Evolutionary conservation across 371 early-diverging fungal genomes (phyloP).

Genomic region (Haplosporangium sp.): DNA sequence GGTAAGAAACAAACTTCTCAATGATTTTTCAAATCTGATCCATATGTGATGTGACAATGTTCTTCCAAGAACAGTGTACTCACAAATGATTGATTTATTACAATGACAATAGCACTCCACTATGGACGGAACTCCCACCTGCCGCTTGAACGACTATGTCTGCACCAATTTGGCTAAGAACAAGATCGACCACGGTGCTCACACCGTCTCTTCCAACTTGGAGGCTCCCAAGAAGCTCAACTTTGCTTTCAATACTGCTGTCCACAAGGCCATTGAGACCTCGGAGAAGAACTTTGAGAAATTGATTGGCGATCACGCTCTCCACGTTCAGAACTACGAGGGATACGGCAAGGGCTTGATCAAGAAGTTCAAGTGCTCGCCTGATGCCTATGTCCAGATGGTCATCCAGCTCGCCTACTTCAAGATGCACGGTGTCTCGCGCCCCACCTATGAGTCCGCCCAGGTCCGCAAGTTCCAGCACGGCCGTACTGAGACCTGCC

Average conservation of each 20-base stretch:
- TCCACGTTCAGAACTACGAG: slow-evolving; percentile 82
- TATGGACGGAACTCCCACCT: slow-evolving; percentile 96
- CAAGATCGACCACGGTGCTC: slow-evolving; percentile 72
- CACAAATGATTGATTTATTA: not conserved
- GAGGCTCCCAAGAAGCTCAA: slow-evolving; percentile 73
- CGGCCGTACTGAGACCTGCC: slow-evolving; percentile 96
- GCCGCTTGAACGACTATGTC: slow-evolving; percentile 74
- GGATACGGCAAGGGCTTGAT: slow-evolving; percentile 93
- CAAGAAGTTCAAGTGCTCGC: slow-evolving; percentile 87
- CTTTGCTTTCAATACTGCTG: slow-evolving; percentile 71
- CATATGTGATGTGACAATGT: no score
- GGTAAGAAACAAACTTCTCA: slow-evolving; percentile 30
- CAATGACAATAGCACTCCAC: slow-evolving; percentile 76
- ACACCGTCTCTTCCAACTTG: slow-evolving; percentile 62
- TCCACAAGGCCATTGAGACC: slow-evolving; percentile 65
- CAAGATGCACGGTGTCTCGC: slow-evolving; percentile 82
- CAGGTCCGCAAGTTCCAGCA: slow-evolving; percentile 91
- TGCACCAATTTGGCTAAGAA: slow-evolving; percentile 61
- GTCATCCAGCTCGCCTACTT: slow-evolving; percentile 95
- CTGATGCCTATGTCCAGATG: slow-evolving; percentile 97
- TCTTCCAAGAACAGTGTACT: not conserved
- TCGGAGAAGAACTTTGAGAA: slow-evolving; percentile 79
- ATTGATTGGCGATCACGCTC: slow-evolving; percentile 80
- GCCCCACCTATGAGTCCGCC: slow-evolving; percentile 94
- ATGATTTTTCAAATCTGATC: not conserved